Base-by-base conservation (phyloP, 106 monocot species). In the Iris macrosiphon region DNA sequence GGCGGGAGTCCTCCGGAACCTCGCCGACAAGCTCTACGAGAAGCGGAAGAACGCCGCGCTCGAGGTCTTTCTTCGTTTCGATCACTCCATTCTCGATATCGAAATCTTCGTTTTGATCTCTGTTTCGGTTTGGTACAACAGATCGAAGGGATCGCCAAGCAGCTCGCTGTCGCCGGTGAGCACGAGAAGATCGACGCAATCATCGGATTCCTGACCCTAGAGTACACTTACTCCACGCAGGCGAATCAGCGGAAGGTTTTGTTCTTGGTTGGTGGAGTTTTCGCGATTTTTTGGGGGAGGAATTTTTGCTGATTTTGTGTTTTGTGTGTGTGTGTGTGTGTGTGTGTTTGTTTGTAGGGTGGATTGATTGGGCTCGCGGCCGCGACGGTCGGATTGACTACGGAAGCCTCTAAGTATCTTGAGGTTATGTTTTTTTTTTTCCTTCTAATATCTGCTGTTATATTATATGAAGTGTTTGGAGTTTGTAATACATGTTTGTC, bases 11-110 rank as follows among this genome's bases (percentile, higher is more conserved):
- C 53, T 74, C 29, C 55, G 96, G 55, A 96, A 90, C 56, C 86
- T 96, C 25, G 46, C 96, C 2, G 96, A 96, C 53, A 96, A 96
- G 74, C 89, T 96, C 24, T 96, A 96, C 60, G 96, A 96, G 86
- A 96, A 96, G 83, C 74, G 96, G 12, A 98, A 90, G 75, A 98
- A 87, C 61, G 96, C 96, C 0, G 96, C 96, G 29, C 74, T 89
- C 3, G 95, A 96, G 83, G 95, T 90, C 56, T 24, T 68, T 12
- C 13, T 21, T 18, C 37, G 30, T 18, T 34, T 44, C 15, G 15
- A 16, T 66, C n/a, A n/a, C n/a, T n/a, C n/a, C n/a, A 34, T 2
- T 28, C 17, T 45, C 14, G 17, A 16, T 16, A 50, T 54, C 26
- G 12, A 17, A 40, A 45, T 45, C 17, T 7, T 4, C 4, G 25